Base-by-base conservation (phyloP, 352 stramenopile genomes). In the Phytophthora podocarpi region DNA sequence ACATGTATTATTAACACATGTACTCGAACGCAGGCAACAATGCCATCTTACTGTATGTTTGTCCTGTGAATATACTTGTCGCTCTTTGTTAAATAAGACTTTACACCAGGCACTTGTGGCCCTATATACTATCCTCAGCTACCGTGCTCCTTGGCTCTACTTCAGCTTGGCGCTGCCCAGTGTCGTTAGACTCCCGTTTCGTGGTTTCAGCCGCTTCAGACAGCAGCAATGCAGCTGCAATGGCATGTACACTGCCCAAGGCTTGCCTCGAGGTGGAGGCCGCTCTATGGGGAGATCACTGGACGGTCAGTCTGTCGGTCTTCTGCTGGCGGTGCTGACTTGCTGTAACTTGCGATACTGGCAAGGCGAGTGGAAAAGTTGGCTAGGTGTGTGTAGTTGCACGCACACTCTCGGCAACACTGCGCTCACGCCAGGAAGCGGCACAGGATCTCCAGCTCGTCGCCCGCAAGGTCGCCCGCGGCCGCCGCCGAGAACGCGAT, bases 371-470 rank as follows among this genome's bases (percentile, higher is more conserved):
- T 37, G 13, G 13, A 37, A n/a, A n/a, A n/a, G n/a, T n/a, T n/a
- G n/a, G n/a, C n/a, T n/a, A n/a, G n/a, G n/a, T n/a, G n/a, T n/a
- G n/a, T n/a, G n/a, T n/a, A n/a, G n/a, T n/a, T n/a, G n/a, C 32
- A 18, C 4, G 32, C 32, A 18, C 32, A 12, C 32, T 48, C 23
- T 36, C 13, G 13, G 24, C 11, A 11, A 23, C 26, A 27, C 11
- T 32, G 4, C 34, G 37, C 39, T 76, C 71, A 78, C 61, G 61
- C 49, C 54, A 85, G 35, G 32, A 85, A 79, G 48, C 70, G 64
- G 46, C 59, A 58, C 36, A 85, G 40, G 26, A 82, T 79, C 32
- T 80, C 35, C 40, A 84, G 46, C 67, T 84, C 75, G 21, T 80
- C 72, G 3, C 57, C 42, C 23, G 40, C n/a, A 10, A 80, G 55